Percentiles rank a stretch among this genome's conserved stretches.
These are phyloP conservation scores for Astrephomene gubernaculifera DNA, from an alignment of 139 green algal species.

Conservation along the genomic window DNA sequence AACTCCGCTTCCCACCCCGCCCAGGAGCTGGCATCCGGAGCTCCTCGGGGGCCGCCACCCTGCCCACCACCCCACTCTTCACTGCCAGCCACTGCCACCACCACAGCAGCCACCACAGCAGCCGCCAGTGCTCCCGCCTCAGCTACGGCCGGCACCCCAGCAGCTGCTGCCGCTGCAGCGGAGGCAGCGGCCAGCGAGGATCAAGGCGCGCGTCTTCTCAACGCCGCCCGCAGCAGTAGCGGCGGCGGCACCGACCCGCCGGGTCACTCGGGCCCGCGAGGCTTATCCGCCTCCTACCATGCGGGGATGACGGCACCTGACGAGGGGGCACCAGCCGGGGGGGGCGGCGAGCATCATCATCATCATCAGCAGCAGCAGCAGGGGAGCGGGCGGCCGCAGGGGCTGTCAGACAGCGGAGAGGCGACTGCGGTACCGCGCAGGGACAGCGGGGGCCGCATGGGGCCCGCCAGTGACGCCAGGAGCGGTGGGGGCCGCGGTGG, in stretches of 20 bases:
- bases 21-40: too few species aligned
- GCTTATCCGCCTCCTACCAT: conserved; percentile 26
- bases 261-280: neutral
- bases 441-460: too few species aligned
- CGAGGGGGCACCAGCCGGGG: neutral
- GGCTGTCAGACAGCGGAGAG: too few species aligned
- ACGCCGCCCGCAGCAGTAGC: neutral
- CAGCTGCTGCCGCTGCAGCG: neutral
- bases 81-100: too few species aligned
- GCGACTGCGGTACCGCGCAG: too few species aligned
- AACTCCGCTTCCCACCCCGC: too few species aligned
- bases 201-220: too few species aligned
- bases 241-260: neutral
- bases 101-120: neutral
- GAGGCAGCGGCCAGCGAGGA: too few species aligned
- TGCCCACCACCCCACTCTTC: neutral
- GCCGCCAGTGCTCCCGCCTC: neutral
- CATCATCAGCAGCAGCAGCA: too few species aligned
- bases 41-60: neutral
- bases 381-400: too few species aligned
- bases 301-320: neutral
- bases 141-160: neutral
- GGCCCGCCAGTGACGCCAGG: too few species aligned
- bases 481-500: neutral
- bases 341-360: too few species aligned